A percentile compares a stretch with the other conserved stretches of the same genome.
phyloP scores from a whole-genome alignment of 192 early-diverging fungal species.

The Coemansia sp. region DNA sequence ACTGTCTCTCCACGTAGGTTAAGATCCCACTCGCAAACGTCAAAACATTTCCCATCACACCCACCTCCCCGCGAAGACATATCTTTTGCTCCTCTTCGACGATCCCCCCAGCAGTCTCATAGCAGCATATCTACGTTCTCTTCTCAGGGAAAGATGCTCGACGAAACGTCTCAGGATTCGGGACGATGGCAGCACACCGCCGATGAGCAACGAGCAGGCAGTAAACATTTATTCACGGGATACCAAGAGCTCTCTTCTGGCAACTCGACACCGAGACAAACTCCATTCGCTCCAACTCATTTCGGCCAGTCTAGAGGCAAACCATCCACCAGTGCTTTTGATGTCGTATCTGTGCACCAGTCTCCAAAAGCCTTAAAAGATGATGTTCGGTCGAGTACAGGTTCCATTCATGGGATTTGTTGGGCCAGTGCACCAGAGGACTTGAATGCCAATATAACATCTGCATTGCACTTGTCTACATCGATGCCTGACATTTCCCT shows the following conservation, averaged over 20 bases:
- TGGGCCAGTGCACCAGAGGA: background rate
- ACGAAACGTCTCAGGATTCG: background rate
- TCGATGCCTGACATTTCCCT: slow-evolving; percentile 33
- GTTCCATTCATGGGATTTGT: background rate
- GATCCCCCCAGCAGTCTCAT: background rate
- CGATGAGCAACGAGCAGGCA: background rate
- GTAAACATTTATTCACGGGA: slow-evolving; percentile 12
- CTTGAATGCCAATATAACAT: background rate
- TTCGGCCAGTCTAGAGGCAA: slow-evolving; percentile 13
- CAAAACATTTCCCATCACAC: background rate
- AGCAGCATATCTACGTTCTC: slow-evolving; percentile 19
- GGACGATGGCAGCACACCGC: background rate
- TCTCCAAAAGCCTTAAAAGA: background rate
- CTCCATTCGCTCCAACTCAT: slow-evolving; percentile 21
- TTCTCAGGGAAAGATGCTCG: background rate
- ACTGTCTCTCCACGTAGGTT: background rate
- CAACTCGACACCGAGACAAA: slow-evolving; percentile 28
- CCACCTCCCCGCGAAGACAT: background rate
- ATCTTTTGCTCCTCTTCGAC: background rate
- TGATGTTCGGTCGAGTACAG: background rate
- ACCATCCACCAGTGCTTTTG: slow-evolving; percentile 5
- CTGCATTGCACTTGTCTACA: slow-evolving; percentile 8
- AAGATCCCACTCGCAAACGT: background rate
- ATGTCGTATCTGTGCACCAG: background rate
- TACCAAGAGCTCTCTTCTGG: slow-evolving; percentile 33